Conservation (phyloP, 176 grass and related monocot genomes). For the Cenchrus fungigraminus region DNA sequence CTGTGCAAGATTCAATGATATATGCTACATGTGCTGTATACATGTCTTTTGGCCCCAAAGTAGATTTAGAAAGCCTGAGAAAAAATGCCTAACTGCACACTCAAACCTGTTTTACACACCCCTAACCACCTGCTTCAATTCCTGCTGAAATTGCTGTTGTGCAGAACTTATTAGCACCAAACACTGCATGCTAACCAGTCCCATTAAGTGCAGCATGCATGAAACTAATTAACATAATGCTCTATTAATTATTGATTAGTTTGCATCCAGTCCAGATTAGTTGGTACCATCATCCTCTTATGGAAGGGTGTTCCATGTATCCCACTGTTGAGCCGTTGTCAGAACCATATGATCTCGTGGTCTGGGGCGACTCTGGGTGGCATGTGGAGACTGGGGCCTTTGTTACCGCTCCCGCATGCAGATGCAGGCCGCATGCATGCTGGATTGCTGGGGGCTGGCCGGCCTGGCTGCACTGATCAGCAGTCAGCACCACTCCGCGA, state of each 20-base stretch:
- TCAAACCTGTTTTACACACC: not conserved
- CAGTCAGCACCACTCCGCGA: not conserved
- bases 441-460: not conserved
- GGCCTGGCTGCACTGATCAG: not conserved
- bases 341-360: not conserved
- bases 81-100: not conserved
- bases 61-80: not conserved
- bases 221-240: not conserved
- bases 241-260: constrained; percentile 19
- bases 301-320: constrained; percentile 31
- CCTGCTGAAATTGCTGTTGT: constrained; percentile 15
- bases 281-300: not conserved
- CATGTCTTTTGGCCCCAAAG: not conserved
- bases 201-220: not conserved
- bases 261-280: constrained; percentile 20
- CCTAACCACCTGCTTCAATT: constrained; percentile 30
- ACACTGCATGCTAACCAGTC: not conserved
- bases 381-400: constrained; percentile 38
- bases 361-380: constrained; percentile 11
- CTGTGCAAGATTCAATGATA: not conserved
- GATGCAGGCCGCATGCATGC: constrained; percentile 15
- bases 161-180: not conserved
- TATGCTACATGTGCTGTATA: too few species aligned
- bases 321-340: not conserved
- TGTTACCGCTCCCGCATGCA: not conserved